These are phyloP conservation scores for Epichloe glyceriae DNA, from an alignment of 2,329 filamentous ascomycete genomes.

Conservation along the genomic window DNA sequence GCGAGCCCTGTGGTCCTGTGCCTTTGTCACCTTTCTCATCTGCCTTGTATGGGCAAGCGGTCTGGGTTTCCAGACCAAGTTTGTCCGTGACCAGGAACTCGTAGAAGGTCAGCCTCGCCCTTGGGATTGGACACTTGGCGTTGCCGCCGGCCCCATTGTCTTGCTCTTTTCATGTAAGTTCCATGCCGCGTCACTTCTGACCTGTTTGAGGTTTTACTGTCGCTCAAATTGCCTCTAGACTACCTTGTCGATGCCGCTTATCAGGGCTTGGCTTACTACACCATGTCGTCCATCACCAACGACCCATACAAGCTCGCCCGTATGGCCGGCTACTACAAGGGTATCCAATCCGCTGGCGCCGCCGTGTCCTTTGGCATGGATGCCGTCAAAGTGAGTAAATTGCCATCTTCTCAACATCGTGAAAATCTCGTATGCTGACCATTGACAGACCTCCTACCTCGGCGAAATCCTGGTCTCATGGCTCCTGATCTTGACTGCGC, in stretches of 20 bases:
- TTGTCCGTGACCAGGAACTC: conserved; percentile 15
- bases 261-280: conserved; percentile 53
- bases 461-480: conserved; percentile 5
- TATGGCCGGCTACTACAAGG: conserved; percentile 71
- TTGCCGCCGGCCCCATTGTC: conserved; percentile 14
- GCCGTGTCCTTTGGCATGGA: conserved; percentile 33
- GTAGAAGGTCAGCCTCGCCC: conserved; percentile 10
- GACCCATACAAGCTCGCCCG: conserved; percentile 61
- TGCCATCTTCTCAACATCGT: no score
- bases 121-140: conserved; percentile 15
- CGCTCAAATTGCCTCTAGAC: conserved; percentile 4
- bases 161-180: conserved; percentile 13
- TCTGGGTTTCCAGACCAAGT: conserved; percentile 51
- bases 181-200: no score
- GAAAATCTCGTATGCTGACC: background rate
- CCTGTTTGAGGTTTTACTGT: no score
- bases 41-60: conserved; percentile 58
- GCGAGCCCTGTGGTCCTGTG: conserved; percentile 47
- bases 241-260: conserved; percentile 15
- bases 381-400: conserved; percentile 14
- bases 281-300: conserved; percentile 64
- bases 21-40: conserved; percentile 45
- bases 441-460: conserved; percentile 1
- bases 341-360: conserved; percentile 64
- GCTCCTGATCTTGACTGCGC: conserved; percentile 1